Evolutionary conservation across 768 basidiomycete species (phyloP), one percentile per base, ranked within the genome.

Genomic region (Ramaria sp.): DNA sequence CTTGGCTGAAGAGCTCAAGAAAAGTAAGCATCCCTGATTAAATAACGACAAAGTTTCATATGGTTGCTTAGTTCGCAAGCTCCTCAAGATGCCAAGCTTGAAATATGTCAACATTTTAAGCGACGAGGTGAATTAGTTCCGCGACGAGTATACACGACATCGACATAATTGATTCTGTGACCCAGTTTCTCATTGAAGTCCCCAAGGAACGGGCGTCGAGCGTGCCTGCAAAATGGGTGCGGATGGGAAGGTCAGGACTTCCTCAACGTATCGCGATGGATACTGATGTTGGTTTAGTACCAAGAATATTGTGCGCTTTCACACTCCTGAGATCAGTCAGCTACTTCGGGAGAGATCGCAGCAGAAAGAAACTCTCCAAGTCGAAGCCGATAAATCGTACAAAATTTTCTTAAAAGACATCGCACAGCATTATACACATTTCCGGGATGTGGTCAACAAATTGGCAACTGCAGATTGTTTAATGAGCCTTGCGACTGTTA

Each of bases 381-480:
- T 75, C 0, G 88, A 81, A 63, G 79, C 88, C 2, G 74, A 79
- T 54, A 73, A 72, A 27, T 87, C 89, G 0, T 91, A 82, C 64
- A 72, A 73, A 17, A 66, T 73, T 7, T 93, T 93, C 64, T 76
- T 92, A 43, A 65, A 70, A 33, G 84, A 91, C 56, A 88, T 94
- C 31, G 70, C 67, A 73, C 77, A 82, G 15, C 74, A 86, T 61
- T 94, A 95, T 63, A 78, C 75, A 4, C 61, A 84, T 7, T 71
- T 97, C 57, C 80, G 92, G 10, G 78, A 86, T 59, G 83, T 78
- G 6, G 83, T 92, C 20, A 82, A 87, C 63, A 85, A 88, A 60
- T 74, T 99, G 30, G 91, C 91, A 0, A 78, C 74, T 1, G 85
- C 86, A 24, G 92, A 99, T 70, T 96, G 94, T 66, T 72, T 99